A percentile compares a stretch with the other conserved stretches of the same genome.
Conservation (phyloP, 139 green algal genomes). For the Coelastrella sp. region DNA sequence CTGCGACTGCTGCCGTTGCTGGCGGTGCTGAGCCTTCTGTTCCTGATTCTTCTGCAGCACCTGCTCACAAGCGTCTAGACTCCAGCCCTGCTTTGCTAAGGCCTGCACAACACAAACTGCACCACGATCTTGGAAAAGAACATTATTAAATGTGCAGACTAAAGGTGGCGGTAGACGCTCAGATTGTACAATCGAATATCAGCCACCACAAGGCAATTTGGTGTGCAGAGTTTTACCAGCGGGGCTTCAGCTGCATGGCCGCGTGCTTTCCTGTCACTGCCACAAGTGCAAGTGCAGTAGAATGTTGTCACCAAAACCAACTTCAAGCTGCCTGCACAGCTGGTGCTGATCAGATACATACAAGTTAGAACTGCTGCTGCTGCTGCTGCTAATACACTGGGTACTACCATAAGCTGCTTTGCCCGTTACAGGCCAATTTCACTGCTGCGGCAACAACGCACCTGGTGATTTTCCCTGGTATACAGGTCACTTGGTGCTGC, state of each 20-base stretch:
- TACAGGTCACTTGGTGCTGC: conserved; percentile 5
- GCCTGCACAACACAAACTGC: background rate
- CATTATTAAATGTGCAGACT: background rate
- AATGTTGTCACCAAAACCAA: background rate
- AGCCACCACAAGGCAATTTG: too few relatives aligned
- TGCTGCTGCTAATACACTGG: conserved; percentile 8
- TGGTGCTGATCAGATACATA: background rate
- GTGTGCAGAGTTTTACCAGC: too few relatives aligned
- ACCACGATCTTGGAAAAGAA: background rate
- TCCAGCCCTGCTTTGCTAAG: background rate
- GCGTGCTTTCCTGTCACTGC: too few relatives aligned
- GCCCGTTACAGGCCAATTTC: background rate
- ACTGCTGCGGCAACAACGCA: background rate
- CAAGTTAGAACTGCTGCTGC: background rate
- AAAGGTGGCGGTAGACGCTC: background rate
- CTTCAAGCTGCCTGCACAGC: background rate
- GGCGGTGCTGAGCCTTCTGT: background rate
- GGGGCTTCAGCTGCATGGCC: too few relatives aligned
- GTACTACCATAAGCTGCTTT: background rate
- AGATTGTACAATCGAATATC: too few relatives aligned
- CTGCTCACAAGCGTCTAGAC: conserved; percentile 27
- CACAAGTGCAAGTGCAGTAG: too few relatives aligned
- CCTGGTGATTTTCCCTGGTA: conserved; percentile 31
- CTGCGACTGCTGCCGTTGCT: background rate
- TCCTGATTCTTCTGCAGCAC: conserved; percentile 28